These are phyloP conservation scores for Botrytis byssoidea DNA, from an alignment of 2,329 filamentous ascomycete species.

Conservation along the genomic window DNA sequence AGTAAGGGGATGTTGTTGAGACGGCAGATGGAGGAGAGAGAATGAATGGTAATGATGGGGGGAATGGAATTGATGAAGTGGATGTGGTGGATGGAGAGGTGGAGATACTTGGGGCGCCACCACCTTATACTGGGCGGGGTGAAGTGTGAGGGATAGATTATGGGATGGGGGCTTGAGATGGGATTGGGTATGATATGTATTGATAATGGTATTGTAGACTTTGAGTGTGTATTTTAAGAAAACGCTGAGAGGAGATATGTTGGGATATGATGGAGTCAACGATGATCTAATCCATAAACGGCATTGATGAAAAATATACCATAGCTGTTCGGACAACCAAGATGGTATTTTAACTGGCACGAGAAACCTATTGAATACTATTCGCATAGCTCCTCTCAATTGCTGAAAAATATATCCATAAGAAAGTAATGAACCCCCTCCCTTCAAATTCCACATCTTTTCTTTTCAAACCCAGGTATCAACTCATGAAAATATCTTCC, in stretches of 20 bases:
- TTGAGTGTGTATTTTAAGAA: rapidly evolving
- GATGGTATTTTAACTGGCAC: background rate
- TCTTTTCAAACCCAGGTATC: background rate
- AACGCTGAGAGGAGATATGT: background rate
- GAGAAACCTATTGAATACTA: background rate
- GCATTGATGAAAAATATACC: background rate
- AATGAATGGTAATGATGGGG: background rate
- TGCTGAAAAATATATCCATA: background rate
- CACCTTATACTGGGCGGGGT: background rate
- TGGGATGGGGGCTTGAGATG: background rate
- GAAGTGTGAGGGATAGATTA: background rate
- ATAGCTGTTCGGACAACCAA: background rate
- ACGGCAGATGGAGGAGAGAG: background rate
- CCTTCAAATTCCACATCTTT: background rate
- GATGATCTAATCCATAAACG: background rate
- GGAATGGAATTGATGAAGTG: background rate
- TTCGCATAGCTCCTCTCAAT: background rate
- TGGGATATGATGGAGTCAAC: background rate
- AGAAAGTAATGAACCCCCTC: background rate
- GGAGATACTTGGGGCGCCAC: background rate
- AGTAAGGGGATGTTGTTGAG: too few species aligned
- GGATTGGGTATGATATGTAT: background rate
- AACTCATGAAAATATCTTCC: background rate
- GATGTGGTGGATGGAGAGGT: background rate
- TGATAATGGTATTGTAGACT: background rate